A percentile compares a stretch with the other conserved stretches of the same genome.
Conservation (phyloP, 495 filamentous ascomycete species). For the Neurospora terricola region DNA sequence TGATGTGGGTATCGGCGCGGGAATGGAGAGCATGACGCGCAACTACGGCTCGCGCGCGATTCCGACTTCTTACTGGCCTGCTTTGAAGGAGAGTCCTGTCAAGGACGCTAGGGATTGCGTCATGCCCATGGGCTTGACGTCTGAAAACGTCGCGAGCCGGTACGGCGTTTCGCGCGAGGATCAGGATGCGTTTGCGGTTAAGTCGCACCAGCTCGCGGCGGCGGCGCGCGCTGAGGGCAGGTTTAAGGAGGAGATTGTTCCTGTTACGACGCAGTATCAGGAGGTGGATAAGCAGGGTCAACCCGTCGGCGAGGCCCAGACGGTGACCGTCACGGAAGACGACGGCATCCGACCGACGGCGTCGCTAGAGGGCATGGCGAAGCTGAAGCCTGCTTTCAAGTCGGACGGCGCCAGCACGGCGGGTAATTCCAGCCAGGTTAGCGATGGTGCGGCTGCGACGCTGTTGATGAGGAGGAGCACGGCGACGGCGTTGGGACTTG, state of each 20-base stretch:
- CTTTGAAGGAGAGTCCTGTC: slow-evolving; percentile 49
- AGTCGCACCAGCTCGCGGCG: slow-evolving; percentile 60
- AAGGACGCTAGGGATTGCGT: slow-evolving; percentile 75
- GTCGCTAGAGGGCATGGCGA: slow-evolving; percentile 57
- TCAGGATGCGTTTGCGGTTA: slow-evolving; percentile 74
- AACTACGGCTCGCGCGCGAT: slow-evolving; percentile 81
- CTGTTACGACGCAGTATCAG: slow-evolving; percentile 56
- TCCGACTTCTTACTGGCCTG: slow-evolving; percentile 70
- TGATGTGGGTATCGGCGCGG: slow-evolving; percentile 72
- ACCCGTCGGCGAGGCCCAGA: slow-evolving; percentile 38
- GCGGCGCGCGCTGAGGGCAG: slow-evolving; percentile 55
- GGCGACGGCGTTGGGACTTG: slow-evolving; percentile 63
- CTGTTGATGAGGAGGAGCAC: slow-evolving; percentile 77
- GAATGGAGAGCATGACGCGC: slow-evolving; percentile 89
- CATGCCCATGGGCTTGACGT: slow-evolving; percentile 91
- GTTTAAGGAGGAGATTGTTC: slow-evolving; percentile 72
- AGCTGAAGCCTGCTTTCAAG: slow-evolving; percentile 79
- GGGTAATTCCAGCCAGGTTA: slow-evolving; percentile 79
- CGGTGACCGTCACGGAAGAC: slow-evolving; percentile 56
- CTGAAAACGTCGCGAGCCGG: slow-evolving; percentile 75
- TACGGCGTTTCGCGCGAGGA: slow-evolving; percentile 65
- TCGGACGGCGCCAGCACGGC: slow-evolving; percentile 65
- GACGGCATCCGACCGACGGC: slow-evolving; percentile 69
- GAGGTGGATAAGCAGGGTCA: slow-evolving; percentile 52
- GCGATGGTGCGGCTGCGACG: slow-evolving; percentile 76